Base-by-base conservation (phyloP, 1,284 basidiomycete species). In the Naganishia cerealis region DNA sequence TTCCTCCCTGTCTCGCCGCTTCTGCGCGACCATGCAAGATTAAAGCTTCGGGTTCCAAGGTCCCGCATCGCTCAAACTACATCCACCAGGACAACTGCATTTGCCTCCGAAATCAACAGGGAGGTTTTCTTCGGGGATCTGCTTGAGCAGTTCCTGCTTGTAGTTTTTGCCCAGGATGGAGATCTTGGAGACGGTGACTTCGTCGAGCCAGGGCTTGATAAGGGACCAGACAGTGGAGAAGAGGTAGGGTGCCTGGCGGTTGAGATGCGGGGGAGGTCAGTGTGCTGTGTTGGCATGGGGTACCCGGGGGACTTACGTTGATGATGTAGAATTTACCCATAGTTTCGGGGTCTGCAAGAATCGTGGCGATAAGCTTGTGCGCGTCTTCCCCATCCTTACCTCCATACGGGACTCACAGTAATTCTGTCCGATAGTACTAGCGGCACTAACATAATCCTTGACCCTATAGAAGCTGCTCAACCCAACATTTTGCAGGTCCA, bases 311-410 rank as follows among this genome's bases (percentile, higher is more conserved):
- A 74, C 76, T 72, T 65, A 77, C 89, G 77, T 94, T 93, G 84
- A 94, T 90, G 84, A 97, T 94, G 84, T 84, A 97, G 85, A 96
- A 95, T 78, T 90, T 90, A 82, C 94, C 94, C 94, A 97, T 95
- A 72, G 87, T 89, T 81, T 94, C 91, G 18, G 92, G 91, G 82
- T 94, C 72, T 73, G 9, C 1, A 48, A 15, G 46, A 12, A 26
- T 29, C 9, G 36, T 1, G n/a, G 16, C 3, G 7, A 38, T 58
- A 39, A 67, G 21, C 18, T n/a, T 24, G n/a, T 33, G 29, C 2
- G 3, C 29, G 29, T 33, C 3, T 33, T 6, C 46, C 29, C 46
- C n/a, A 21, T 26, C 2, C 29, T 38, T 33, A n/a, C n/a, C 3
- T 38, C 40, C 10, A 24, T 9, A n/a, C 16, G 55, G 16, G n/a